Base-by-base conservation (phyloP, 2,329 filamentous ascomycete genomes). In the Ophiocordyceps camponoti-rufipedis region DNA sequence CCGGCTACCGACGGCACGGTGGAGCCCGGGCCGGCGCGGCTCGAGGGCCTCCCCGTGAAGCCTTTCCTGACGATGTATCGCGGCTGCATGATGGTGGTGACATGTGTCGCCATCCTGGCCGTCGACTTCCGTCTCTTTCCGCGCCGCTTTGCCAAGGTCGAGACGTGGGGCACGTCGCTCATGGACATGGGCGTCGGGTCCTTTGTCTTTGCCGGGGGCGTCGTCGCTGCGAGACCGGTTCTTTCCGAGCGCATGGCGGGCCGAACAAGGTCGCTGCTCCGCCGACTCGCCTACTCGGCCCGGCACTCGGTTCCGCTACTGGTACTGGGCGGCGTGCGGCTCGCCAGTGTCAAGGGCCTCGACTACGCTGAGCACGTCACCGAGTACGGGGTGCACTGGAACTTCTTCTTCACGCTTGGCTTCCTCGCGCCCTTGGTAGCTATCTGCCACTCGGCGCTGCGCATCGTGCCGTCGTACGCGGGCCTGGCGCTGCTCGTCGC, bases 321-420 rank as follows among this genome's bases (percentile, higher is more conserved):
- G 18, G 68, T 82, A 2, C 70, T 98, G 5, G 91, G 91, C 13
- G 58, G 91, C 23, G 69, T 93, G 46, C 78, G 91, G 23, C 71
- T 96, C 23, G 77, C 86, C 52, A 93, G 80, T 54, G 88, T 96
- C 57, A 98, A 98, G 64, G 85, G 85, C 7, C 68, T 95, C 29
- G 87, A 96, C 58, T 98, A 98, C 58, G 88, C 88, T 3, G 91
- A 98, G 61, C 91, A 98, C 66, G 86, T 95, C 48, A 87, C 85
- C 13, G 91, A 98, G 59, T 98, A 98, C 58, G 91, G 91, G 41
- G 85, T 98, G 10, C 91, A 98, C 62, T 98, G 91, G 91, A 98
- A 98, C 62, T 98, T 98, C 63, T 98, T 98, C 71, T 96, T 96
- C 64, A 98, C 91, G 0, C 70, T 98, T 10, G 88, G 80, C 6